Conservation (phyloP, 768 basidiomycete genomes). For the Russula virescens region DNA sequence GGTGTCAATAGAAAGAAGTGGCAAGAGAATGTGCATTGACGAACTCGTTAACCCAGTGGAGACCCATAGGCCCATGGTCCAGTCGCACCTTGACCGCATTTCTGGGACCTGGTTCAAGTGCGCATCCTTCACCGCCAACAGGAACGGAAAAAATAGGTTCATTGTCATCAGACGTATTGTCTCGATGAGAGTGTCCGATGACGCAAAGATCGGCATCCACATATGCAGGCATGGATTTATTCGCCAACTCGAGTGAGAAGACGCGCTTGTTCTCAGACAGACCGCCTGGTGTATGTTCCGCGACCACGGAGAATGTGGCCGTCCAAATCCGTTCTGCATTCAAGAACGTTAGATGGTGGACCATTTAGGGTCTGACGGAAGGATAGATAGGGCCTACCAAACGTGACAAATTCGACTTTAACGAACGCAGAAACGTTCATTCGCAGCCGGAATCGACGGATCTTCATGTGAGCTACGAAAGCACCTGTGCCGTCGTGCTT, state of each 20-base stretch:
- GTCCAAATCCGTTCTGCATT: conserved; percentile 51
- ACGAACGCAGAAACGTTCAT: conserved; percentile 59
- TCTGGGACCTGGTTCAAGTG: conserved; percentile 11
- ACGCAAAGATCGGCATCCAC: conserved; percentile 50
- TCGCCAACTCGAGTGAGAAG: conserved; percentile 45
- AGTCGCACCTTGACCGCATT: conserved; percentile 5
- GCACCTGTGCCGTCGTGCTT: conserved; percentile 36
- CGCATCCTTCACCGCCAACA: background rate
- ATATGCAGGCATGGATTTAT: conserved; percentile 53
- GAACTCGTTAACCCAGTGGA: conserved; percentile 33
- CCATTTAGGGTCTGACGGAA: background rate
- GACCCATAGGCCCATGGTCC: conserved; percentile 9
- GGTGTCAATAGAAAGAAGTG: background rate
- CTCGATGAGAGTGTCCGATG: conserved; percentile 23
- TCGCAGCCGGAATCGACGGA: conserved; percentile 59
- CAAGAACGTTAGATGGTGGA: background rate
- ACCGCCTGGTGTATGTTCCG: conserved; percentile 22
- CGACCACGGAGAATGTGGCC: conserved; percentile 36
- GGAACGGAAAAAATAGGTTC: background rate
- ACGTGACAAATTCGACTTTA: conserved; percentile 59
- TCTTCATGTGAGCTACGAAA: conserved; percentile 48
- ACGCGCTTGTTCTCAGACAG: conserved; percentile 30
- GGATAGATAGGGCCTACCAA: conserved; percentile 32
- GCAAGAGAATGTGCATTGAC: conserved; percentile 25
- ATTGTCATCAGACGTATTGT: background rate